Conservation (phyloP, 805 yeast genomes). For the Zygoascus flipseniorum region DNA sequence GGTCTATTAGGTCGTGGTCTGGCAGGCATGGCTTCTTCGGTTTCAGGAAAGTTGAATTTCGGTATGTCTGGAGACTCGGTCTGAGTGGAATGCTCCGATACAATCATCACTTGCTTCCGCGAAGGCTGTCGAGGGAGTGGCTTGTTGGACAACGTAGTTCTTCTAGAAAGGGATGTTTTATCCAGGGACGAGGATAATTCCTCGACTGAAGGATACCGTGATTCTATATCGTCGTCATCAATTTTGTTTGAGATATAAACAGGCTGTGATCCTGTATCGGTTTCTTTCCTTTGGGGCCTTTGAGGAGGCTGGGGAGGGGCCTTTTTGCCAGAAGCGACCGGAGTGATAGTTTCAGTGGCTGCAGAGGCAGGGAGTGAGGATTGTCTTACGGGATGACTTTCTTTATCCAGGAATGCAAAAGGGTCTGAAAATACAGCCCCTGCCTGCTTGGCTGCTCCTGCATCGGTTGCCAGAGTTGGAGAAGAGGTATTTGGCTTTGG, state of each 20-base stretch:
- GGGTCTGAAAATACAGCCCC: conserved; percentile 14
- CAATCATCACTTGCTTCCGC: neutral
- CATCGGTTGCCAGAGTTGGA: neutral
- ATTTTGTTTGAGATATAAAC: neutral
- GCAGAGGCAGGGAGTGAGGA: neutral
- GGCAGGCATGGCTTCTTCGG: neutral
- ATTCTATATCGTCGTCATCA: conserved; percentile 16
- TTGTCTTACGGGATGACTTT: neutral
- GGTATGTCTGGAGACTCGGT: conserved; percentile 5
- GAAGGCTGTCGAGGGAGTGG: neutral
- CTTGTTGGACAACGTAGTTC: neutral
- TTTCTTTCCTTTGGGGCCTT: neutral
- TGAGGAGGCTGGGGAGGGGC: neutral
- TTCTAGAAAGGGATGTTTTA: conserved; percentile 3
- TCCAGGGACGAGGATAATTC: conserved; percentile 22
- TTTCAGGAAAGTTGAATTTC: neutral
- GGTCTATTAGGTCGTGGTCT: neutral
- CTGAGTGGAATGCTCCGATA: neutral
- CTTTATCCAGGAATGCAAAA: conserved; percentile 9
- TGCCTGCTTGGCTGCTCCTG: neutral
- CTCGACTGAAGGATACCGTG: conserved; percentile 28
- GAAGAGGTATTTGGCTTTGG: conserved; percentile 1
- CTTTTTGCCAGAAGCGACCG: neutral
- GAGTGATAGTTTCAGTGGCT: neutral
- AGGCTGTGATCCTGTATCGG: neutral